These are phyloP conservation scores for Capronia americana DNA, from an alignment of 2,329 filamentous ascomycete genomes.

Conservation along the genomic window DNA sequence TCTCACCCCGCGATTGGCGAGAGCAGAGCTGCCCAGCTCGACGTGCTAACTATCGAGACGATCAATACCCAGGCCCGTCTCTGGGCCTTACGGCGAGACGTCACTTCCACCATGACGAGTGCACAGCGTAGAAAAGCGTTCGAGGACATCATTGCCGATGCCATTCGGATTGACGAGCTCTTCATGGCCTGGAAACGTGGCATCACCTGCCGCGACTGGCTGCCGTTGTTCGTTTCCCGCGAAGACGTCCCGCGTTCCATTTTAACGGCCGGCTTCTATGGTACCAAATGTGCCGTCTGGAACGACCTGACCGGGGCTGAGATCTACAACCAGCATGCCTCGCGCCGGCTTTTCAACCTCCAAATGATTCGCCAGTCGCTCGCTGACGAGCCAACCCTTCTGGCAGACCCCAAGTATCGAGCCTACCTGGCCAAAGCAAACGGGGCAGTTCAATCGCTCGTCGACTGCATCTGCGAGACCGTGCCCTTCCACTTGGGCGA, in stretches of 20 bases:
- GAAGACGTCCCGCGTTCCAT: conserved; percentile 35
- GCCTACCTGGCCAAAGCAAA: conserved; percentile 28
- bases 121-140: conserved; percentile 11
- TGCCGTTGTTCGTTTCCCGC: conserved; percentile 31
- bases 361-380: conserved; percentile 37
- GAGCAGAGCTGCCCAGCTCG: conserved; percentile 28
- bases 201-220: conserved; percentile 28
- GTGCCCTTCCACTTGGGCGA: conserved; percentile 39
- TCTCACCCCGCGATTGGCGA: conserved; percentile 24
- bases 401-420: conserved; percentile 11
- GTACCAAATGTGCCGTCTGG: conserved; percentile 36
- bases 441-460: conserved; percentile 33
- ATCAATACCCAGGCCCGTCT: conserved; percentile 30
- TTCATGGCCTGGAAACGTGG: conserved; percentile 34
- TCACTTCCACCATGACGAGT: background rate
- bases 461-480: conserved; percentile 35
- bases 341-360: conserved; percentile 33
- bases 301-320: conserved; percentile 28
- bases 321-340: conserved; percentile 28
- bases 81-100: conserved; percentile 20
- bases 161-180: conserved; percentile 30
- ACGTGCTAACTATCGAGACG: conserved; percentile 27
- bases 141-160: conserved; percentile 31
- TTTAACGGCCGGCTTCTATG: conserved; percentile 37
- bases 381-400: conserved; percentile 25